Evolutionary conservation across 2,329 filamentous ascomycete species (phyloP), one percentile per base, ranked within the genome.

Genomic region (Xylariaceae sp.): DNA sequence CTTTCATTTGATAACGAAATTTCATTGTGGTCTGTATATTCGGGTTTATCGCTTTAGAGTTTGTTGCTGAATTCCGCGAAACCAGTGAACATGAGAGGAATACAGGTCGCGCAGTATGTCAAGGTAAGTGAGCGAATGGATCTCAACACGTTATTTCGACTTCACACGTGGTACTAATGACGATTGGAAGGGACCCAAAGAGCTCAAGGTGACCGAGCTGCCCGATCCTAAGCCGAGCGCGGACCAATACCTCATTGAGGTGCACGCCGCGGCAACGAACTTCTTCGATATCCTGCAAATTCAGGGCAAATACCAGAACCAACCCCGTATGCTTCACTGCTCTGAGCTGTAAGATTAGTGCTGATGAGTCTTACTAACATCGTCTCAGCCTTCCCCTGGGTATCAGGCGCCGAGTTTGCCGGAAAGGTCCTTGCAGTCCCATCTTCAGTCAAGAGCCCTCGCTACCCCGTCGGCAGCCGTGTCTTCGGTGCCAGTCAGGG

Each of bases 271-370:
- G 0, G 92, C 90, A 17, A 89, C 89, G 62, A 97, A 97, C 74
- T 97, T 97, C 80, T 97, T 96, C 75, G 92, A 97, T 68, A 87
- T 96, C 50, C 82, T 97, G 47, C 92, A 97, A 66, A 90, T 96
- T 64, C 86, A 90, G 64, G 92, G 92, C 49, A 95, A 95, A 80
- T 97, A 97, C 72, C 92, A 97, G 66, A 80, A 89, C 66, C 91
- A 96, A 62, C 90, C 90, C 0, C 83, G 78, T 81, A 68, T 30
- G 73, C 22, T 27, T 27, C 22, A 27, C 30, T 19, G 17, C 18
- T 6, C 22, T 27, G 11, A 30, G 31, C 22, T 30, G 15, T 31
- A 31, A 3, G 3, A 12, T 3, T 15, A 18, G 17, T 42, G 9
- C 14, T n/a, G 11, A 11, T 11, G 22, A 15, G 19, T 5, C 17